Percentiles rank a stretch among this genome's conserved stretches.
These are phyloP conservation scores for Termitomyces bulborhizus DNA, from an alignment of 768 basidiomycete species.

Conservation along the genomic window DNA sequence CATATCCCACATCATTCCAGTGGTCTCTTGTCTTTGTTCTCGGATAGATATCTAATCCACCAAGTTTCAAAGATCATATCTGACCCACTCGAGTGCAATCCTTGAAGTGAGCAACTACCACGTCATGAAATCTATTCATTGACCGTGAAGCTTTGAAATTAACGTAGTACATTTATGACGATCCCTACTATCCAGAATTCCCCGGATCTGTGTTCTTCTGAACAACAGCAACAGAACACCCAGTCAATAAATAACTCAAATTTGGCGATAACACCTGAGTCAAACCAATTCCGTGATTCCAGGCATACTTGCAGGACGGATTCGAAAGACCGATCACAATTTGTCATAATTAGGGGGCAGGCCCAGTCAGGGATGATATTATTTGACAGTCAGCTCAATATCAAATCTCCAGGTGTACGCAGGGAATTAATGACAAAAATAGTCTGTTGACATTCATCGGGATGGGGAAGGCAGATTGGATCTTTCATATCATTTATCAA, in stretches of 20 bases:
- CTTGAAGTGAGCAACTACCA: not conserved
- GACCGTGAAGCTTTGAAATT: not conserved
- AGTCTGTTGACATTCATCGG: not conserved
- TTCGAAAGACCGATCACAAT: not conserved
- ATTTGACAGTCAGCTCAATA: not conserved
- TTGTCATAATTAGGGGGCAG: not conserved
- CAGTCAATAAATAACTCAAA: conserved; percentile 74
- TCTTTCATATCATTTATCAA: too few species aligned
- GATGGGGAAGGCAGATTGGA: not conserved
- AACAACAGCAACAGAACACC: conserved; percentile 88
- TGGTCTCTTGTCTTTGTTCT: not conserved
- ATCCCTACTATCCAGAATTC: conserved; percentile 82
- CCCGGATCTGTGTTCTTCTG: conserved; percentile 89
- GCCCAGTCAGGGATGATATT: not conserved
- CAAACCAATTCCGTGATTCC: conserved; percentile 95
- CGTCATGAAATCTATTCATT: not conserved
- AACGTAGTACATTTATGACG: not conserved
- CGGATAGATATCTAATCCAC: not conserved
- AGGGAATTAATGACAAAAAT: not conserved
- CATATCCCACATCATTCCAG: not conserved
- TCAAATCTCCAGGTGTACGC: not conserved
- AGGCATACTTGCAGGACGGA: conserved; percentile 20
- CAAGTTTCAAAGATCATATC: not conserved
- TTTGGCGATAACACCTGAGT: conserved; percentile 87
- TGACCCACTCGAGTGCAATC: too few species aligned